Evolutionary conservation across 1,284 basidiomycete species (phyloP).

Genomic region (Heliocybe sulcata): DNA sequence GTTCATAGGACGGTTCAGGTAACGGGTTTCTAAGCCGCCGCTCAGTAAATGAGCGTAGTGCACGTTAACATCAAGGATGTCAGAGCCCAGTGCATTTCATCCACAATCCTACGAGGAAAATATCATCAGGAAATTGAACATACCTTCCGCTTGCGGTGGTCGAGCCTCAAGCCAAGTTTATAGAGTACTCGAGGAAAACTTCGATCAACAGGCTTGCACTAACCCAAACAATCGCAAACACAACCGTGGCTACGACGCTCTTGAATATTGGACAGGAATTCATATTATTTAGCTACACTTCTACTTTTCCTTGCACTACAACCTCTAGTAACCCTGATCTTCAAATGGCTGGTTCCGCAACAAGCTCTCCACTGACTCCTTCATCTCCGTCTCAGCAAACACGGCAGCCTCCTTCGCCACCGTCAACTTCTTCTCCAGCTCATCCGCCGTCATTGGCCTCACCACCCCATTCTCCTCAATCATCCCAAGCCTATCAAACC

Average conservation of each 20-base stretch:
- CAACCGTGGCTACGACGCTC: not conserved
- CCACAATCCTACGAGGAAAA: conserved; percentile 19
- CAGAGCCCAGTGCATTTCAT: conserved; percentile 93
- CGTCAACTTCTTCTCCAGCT: conserved; percentile 64
- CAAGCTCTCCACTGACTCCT: conserved; percentile 64
- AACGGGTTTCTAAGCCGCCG: conserved; percentile 90
- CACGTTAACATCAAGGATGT: conserved; percentile 53
- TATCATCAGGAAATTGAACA: not conserved
- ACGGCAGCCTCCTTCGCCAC: conserved; percentile 63
- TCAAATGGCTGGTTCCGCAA: conserved; percentile 18
- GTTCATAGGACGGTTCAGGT: conserved; percentile 43
- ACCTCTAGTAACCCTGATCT: not conserved
- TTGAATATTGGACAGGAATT: too few species aligned
- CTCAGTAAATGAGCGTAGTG: conserved; percentile 59
- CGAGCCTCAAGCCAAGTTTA: not conserved
- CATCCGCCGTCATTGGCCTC: conserved; percentile 56
- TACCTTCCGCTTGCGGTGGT: not conserved
- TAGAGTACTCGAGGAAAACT: not conserved
- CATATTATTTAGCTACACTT: not conserved
- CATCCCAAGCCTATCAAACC: conserved; percentile 62
- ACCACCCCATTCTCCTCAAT: conserved; percentile 33
- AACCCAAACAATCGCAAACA: not conserved
- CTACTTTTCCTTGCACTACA: not conserved
- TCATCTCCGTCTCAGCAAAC: conserved; percentile 66
- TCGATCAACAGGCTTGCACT: not conserved